Percentiles rank a stretch among this genome's conserved stretches.
Evolutionary conservation across 768 basidiomycete genomes (phyloP).

Genomic region (Sarcodon sp.): DNA sequence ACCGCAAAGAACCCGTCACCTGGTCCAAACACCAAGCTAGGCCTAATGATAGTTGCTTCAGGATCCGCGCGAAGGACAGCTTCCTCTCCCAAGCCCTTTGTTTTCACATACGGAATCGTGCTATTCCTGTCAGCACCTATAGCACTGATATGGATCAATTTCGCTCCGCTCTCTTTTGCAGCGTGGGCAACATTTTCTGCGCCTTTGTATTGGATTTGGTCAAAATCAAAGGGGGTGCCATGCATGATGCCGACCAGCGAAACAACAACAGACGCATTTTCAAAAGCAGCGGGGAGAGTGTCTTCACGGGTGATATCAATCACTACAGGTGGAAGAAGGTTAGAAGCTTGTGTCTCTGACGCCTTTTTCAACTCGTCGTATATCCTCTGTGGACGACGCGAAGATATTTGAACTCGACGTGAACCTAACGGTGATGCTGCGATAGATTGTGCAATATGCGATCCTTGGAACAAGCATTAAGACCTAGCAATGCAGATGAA

Average conservation of each 20-base stretch:
- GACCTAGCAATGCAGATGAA: not conserved
- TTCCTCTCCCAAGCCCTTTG: conserved; percentile 51
- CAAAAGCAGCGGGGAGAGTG: conserved; percentile 34
- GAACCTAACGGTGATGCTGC: conserved; percentile 16
- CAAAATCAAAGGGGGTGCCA: conserved; percentile 42
- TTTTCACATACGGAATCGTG: conserved; percentile 42
- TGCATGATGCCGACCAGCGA: conserved; percentile 62
- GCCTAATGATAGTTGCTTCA: conserved; percentile 50
- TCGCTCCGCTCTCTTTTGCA: conserved; percentile 38
- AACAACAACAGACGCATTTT: conserved; percentile 42
- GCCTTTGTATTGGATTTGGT: conserved; percentile 50
- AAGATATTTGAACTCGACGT: conserved; percentile 41
- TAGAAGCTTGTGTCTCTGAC: conserved; percentile 17
- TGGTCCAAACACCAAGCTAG: conserved; percentile 65
- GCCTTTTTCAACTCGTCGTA: conserved; percentile 18
- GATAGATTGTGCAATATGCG: conserved; percentile 44
- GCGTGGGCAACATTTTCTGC: conserved; percentile 51
- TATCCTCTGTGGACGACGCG: conserved; percentile 37
- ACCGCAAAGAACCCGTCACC: conserved; percentile 70
- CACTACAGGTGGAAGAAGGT: conserved; percentile 26
- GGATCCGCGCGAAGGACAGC: conserved; percentile 33
- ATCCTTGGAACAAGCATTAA: conserved; percentile 23
- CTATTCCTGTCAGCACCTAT: conserved; percentile 59
- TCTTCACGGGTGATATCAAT: conserved; percentile 43
- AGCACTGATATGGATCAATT: conserved; percentile 55